These are phyloP conservation scores for Tremellales sp. DNA, from an alignment of 1,284 basidiomycete genomes.

Conservation along the genomic window DNA sequence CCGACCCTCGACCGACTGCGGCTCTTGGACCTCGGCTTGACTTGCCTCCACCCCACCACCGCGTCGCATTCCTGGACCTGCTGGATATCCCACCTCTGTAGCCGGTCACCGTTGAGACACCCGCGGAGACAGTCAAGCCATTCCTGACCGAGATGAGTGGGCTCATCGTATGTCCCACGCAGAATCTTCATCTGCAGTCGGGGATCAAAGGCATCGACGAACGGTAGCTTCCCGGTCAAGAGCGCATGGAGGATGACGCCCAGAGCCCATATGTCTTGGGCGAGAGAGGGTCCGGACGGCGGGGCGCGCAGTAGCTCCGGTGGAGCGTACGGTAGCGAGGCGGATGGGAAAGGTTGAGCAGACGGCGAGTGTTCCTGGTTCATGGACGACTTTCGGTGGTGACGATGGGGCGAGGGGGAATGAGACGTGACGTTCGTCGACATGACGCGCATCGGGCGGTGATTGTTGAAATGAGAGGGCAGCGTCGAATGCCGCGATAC, in stretches of 20 bases:
- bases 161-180: constrained; percentile 60
- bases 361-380: constrained; percentile 8
- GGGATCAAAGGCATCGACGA: constrained; percentile 81
- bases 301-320: constrained; percentile 66
- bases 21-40: constrained; percentile 31
- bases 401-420: constrained; percentile 8
- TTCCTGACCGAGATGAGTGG: constrained; percentile 59
- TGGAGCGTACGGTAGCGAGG: constrained; percentile 83
- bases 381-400: constrained; percentile 2
- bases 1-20: constrained; percentile 24
- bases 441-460: constrained; percentile 11
- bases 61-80: constrained; percentile 73
- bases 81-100: constrained; percentile 66
- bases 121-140: constrained; percentile 69
- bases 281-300: constrained; percentile 43
- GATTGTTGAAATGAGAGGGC: constrained; percentile 7
- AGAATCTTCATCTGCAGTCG: constrained; percentile 85
- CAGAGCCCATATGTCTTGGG: constrained; percentile 89
- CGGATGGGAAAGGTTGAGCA: constrained; percentile 60
- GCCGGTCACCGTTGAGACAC: constrained; percentile 62
- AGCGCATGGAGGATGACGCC: constrained; percentile 82
- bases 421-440: constrained; percentile 9
- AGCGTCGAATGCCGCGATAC: not conserved
- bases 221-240: constrained; percentile 74
- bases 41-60: constrained; percentile 67